Evolutionary conservation across 192 early-diverging fungal species (phyloP), one percentile per base, ranked within the genome.

Genomic region (Entomortierella chlamydospora): DNA sequence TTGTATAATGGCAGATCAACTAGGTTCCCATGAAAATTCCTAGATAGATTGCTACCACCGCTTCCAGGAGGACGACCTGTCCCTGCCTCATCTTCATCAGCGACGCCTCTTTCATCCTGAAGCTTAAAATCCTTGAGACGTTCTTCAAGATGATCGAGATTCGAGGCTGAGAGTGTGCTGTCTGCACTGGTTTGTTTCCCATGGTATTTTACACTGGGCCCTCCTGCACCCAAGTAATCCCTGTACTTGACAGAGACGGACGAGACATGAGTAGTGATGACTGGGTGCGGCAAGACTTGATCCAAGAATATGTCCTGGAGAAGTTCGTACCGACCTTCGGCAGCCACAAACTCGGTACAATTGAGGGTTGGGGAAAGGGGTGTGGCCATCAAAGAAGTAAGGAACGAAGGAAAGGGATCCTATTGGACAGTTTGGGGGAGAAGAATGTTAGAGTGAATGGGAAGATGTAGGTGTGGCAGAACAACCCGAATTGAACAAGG

Each of bases 211-310:
- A 30, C 45, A 30, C 62, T 61, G 28, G 29, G 49, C 37, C 8
- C 55, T n/a, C 47, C 29, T 41, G 34, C 60, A 25, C 57, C 66
- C 30, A 28, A 59, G 33, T 81, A 82, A 59, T 89, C 86, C 57
- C 87, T 89, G 65, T 88, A 88, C 61, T 90, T 90, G 47, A 90
- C 85, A 12, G 84, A 84, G 41, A 90, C 82, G 18, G 86, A 43
- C 8, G 85, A 85, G 29, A 84, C 82, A 28, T 73, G 69, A n/a
- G 88, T 88, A 25, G 85, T 84, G 41, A 83, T 84, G 15, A 73
- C 73, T 20, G 84, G 83, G 34, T 82, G 69, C 13, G 88, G 84
- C n/a, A 61, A 45, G 28, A 84, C 69, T 39, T 82, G 77, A 39
- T 83, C 82, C 26, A 87, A 58, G 43, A 79, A 73, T 33, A 90